Evolutionary conservation across 2,329 filamentous ascomycete genomes (phyloP), one percentile per base, ranked within the genome.

Genomic region (Aschersonia sp.): DNA sequence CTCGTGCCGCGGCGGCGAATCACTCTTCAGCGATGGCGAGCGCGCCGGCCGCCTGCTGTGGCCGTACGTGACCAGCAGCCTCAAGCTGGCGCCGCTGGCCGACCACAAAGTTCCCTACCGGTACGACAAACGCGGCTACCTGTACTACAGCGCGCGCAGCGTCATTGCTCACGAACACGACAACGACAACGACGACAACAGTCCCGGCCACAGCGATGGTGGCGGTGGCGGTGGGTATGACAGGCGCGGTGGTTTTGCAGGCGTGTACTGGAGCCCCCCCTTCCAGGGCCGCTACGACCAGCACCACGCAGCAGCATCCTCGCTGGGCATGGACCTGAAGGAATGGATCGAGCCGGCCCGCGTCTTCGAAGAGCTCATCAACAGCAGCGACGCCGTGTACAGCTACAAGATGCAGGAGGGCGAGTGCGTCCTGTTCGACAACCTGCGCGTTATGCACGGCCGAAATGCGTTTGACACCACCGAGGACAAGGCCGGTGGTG

Each of bases 341-440:
- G 43, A 51, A 1, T 81, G 79, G 63, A 65, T 77, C 44, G 51
- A 59, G 1, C 72, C 73, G 0, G 71, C 76, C 1, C 59, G 65
- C 35, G 58, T 61, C 2, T 87, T 94, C 55, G 72, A 79, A 45
- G 49, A 60, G 0, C 53, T 75, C 0, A 64, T 92, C 30, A 80
- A 86, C 53, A 59, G 69, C 1, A 65, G 72, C 0, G 59, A 67
- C 4, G 76, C 76, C 50, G 64, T 87, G 47, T 83, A 82, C 58
- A 74, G 90, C 67, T 71, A 83, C 49, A 83, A 83, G 63, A 69
- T 95, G 62, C 69, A 79, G 47, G 79, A 84, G 4, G 92, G 90
- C 4, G 85, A 95, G 58, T 94, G 87, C 59, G 88, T 89, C 10
- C 73, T 98, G n/a, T 97, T 98, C 59, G 83, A 94, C 61, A 97